phyloP scores from a whole-genome alignment of 2,329 filamentous ascomycete genomes.

The Aspergillus terreus region DNA sequence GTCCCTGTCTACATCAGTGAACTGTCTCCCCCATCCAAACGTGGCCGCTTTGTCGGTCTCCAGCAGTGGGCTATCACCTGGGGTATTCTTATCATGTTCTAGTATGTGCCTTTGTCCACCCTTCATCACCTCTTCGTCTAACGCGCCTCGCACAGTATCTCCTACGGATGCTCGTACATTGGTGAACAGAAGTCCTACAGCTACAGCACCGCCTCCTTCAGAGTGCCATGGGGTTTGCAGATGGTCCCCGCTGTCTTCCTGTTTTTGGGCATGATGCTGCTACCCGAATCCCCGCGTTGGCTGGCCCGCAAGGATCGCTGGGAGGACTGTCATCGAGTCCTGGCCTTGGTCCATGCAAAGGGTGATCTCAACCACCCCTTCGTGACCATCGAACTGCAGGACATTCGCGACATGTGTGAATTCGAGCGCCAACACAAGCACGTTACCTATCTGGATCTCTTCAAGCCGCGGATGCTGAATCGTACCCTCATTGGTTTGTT shows the following conservation, averaged over 20 bases:
- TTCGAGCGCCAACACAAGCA: slow-evolving; percentile 68
- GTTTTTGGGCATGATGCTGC: slow-evolving; percentile 50
- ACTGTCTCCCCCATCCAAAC: slow-evolving; percentile 54
- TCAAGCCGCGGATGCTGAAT: slow-evolving; percentile 71
- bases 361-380: slow-evolving; percentile 63
- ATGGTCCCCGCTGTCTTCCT: slow-evolving; percentile 59
- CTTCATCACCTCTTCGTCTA: neutral
- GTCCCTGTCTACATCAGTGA: slow-evolving; percentile 71
- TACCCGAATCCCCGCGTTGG: slow-evolving; percentile 61
- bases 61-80: slow-evolving; percentile 75
- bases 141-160: slow-evolving; percentile 42
- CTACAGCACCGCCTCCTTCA: slow-evolving; percentile 52
- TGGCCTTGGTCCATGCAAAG: slow-evolving; percentile 59
- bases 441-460: slow-evolving; percentile 67
- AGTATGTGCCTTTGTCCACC: slow-evolving; percentile 27
- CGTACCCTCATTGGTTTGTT: slow-evolving; percentile 68
- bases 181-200: slow-evolving; percentile 32
- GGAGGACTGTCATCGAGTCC: slow-evolving; percentile 49
- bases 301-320: slow-evolving; percentile 60
- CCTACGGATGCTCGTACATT: slow-evolving; percentile 59
- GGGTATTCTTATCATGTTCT: slow-evolving; percentile 69
- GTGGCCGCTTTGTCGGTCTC: slow-evolving; percentile 63
- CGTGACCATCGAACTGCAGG: slow-evolving; percentile 64
- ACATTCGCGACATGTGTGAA: slow-evolving; percentile 70
- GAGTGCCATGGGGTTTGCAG: slow-evolving; percentile 63